Conservation (phyloP, 441 rosid genomes). For the Euphorbia schlechtendalii region DNA sequence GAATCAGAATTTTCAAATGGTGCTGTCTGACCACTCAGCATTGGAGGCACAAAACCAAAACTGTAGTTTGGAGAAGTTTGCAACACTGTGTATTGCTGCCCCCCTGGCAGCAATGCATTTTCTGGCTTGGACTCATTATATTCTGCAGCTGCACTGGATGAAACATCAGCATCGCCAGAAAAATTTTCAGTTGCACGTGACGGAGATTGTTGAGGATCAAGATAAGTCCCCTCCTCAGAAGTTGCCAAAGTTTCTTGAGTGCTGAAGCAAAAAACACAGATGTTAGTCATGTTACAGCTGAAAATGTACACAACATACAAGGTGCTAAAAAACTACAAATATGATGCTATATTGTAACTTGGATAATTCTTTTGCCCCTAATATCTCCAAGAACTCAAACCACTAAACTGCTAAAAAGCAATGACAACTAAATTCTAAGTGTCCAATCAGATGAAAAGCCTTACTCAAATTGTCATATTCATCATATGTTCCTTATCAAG, state of each 20-base stretch:
- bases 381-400: not conserved
- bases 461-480: not conserved
- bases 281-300: conserved; percentile 1
- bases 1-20: conserved; percentile 69
- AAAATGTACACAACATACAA: not conserved
- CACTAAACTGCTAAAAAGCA: not conserved
- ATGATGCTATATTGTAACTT: not conserved
- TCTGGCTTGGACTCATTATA: conserved; percentile 59
- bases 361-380: not conserved
- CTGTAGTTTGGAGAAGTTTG: conserved; percentile 60
- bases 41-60: conserved; percentile 62
- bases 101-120: conserved; percentile 39
- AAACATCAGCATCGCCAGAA: conserved; percentile 46
- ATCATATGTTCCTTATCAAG: not conserved
- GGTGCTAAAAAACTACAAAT: too few species aligned
- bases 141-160: conserved; percentile 38
- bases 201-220: conserved; percentile 43
- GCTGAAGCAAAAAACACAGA: conserved; percentile 35
- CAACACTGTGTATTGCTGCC: conserved; percentile 48
- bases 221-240: conserved; percentile 48
- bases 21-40: conserved; percentile 52
- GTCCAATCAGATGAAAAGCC: conserved; percentile 1
- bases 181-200: conserved; percentile 42
- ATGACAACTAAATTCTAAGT: not conserved
- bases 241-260: conserved; percentile 32